Conservation (phyloP, 306 rosid species). For the Aeschynomene evenia region DNA sequence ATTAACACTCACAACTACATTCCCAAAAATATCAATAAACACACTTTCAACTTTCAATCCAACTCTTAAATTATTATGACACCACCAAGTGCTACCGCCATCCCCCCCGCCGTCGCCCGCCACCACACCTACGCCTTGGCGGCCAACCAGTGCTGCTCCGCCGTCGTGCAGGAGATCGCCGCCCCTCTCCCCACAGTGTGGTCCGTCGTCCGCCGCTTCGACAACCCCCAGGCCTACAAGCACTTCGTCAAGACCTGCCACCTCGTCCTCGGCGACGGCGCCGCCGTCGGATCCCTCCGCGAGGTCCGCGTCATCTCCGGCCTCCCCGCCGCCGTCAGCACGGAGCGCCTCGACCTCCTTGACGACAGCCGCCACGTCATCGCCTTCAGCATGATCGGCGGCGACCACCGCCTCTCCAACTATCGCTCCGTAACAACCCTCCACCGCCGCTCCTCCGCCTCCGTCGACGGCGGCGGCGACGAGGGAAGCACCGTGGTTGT, state of each 20-base stretch:
- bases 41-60: background rate
- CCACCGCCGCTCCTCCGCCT: conserved; percentile 40
- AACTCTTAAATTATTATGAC: too few relatives aligned
- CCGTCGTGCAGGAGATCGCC: conserved; percentile 72
- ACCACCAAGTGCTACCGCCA: background rate
- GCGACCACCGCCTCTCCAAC: conserved; percentile 84
- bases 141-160: conserved; percentile 76
- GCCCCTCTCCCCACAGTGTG: conserved; percentile 84
- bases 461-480: conserved; percentile 33
- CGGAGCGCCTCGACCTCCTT: conserved; percentile 88
- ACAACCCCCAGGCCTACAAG: conserved; percentile 90
- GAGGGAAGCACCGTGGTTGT: conserved; percentile 59
- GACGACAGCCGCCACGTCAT: conserved; percentile 90
- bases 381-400: conserved; percentile 91
- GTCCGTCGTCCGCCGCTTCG: conserved; percentile 96
- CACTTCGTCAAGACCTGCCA: conserved; percentile 92
- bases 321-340: conserved; percentile 82
- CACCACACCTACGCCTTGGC: conserved; percentile 55
- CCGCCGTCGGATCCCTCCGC: conserved; percentile 79
- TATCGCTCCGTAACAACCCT: conserved; percentile 88
- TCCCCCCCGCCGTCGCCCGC: conserved; percentile 64
- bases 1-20: background rate
- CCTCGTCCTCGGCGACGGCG: conserved; percentile 81
- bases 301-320: conserved; percentile 84
- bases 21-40: background rate